A percentile compares a stretch with the other conserved stretches of the same genome.
phyloP scores from a whole-genome alignment of 2,329 filamentous ascomycete species.

The Xylaria sp. region DNA sequence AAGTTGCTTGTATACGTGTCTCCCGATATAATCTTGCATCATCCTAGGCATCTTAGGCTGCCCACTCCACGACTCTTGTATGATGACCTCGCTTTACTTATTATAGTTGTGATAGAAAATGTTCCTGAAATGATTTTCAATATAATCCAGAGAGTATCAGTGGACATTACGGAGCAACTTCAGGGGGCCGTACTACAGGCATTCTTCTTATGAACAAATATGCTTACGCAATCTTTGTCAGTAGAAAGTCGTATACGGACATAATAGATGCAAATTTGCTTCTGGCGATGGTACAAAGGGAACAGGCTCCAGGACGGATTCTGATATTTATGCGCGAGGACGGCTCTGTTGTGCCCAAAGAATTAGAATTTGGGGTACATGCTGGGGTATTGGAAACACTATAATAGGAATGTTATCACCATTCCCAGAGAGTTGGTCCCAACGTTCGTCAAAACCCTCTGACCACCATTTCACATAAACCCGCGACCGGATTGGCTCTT shows the following conservation, averaged over 20 bases:
- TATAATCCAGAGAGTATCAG: too few species aligned
- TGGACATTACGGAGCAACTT: too few species aligned
- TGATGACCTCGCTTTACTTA: too few species aligned
- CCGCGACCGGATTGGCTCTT: conserved; percentile 8
- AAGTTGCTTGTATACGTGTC: too few species aligned
- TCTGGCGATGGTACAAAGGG: not conserved
- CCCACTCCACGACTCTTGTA: too few species aligned
- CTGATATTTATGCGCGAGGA: not conserved
- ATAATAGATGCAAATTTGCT: not conserved
- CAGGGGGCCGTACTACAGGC: too few species aligned
- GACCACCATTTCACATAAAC: conserved; percentile 27
- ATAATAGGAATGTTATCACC: not conserved
- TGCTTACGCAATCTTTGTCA: not conserved
- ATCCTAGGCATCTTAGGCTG: too few species aligned
- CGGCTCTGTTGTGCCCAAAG: not conserved
- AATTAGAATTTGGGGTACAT: conserved; percentile 16
- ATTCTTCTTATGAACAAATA: not conserved
- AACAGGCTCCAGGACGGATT: not conserved
- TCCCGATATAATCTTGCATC: too few species aligned
- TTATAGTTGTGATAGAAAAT: too few species aligned
- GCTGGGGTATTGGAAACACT: not conserved
- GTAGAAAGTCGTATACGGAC: not conserved
- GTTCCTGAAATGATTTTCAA: too few species aligned
- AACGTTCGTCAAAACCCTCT: conserved; percentile 5
- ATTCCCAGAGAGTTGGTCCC: conserved; percentile 17